Conservation (phyloP, 1,284 basidiomycete species). For the Boletus semigastroideus region DNA sequence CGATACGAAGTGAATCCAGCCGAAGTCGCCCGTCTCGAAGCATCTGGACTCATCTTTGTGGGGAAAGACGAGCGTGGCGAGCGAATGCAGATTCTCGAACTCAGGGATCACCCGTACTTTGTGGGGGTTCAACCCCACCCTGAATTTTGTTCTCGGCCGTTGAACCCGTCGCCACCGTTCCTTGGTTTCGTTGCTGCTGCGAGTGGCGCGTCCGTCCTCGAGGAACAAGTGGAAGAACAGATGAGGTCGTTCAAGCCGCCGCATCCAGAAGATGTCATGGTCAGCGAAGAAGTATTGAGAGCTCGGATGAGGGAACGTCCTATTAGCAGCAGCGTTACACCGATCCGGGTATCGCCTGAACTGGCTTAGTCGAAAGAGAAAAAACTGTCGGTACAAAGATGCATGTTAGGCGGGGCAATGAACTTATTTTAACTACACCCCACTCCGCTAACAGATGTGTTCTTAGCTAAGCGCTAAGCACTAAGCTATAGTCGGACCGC, state of each 20-base stretch:
- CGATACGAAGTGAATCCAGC: conserved; percentile 96
- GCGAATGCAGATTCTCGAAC: conserved; percentile 96
- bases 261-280: conserved; percentile 51
- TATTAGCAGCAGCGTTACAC: conserved; percentile 21
- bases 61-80: conserved; percentile 96
- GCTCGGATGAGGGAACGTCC: conserved; percentile 33
- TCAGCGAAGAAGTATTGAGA: conserved; percentile 44
- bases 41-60: conserved; percentile 79
- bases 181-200: conserved; percentile 94
- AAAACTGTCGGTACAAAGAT: background rate
- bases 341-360: conserved; percentile 24
- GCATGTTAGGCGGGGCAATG: background rate
- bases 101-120: conserved; percentile 93
- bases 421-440: background rate
- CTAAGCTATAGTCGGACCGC: too few species aligned
- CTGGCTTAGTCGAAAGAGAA: conserved; percentile 13
- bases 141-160: conserved; percentile 97
- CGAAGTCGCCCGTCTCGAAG: conserved; percentile 74
- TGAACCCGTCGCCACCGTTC: conserved; percentile 98
- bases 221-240: conserved; percentile 77
- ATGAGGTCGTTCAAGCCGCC: conserved; percentile 47
- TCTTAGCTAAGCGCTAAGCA: background rate
- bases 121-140: conserved; percentile 96
- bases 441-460: too few species aligned
- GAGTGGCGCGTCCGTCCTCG: conserved; percentile 54